Evolutionary conservation across 2,329 filamentous ascomycete genomes (phyloP).

Genomic region (Lecanicillium sp.): DNA sequence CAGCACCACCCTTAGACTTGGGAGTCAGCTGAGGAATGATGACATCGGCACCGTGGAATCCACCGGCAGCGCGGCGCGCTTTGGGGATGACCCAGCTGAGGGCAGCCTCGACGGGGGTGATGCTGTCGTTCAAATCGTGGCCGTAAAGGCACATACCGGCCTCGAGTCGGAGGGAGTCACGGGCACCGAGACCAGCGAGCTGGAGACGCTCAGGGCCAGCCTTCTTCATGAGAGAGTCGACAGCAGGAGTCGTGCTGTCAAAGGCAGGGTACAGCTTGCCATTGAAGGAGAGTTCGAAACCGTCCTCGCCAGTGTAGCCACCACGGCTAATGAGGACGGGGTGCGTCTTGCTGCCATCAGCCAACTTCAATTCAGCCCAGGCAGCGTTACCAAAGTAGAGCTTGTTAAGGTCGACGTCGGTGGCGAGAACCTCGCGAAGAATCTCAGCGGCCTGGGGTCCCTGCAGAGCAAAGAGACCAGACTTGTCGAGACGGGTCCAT

Average conservation of each 20-base stretch:
- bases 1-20: slow-evolving; percentile 61
- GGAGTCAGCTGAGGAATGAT: slow-evolving; percentile 71
- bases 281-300: slow-evolving; percentile 85
- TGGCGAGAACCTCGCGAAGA: slow-evolving; percentile 53
- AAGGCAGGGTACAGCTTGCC: slow-evolving; percentile 30
- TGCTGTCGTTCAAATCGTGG: slow-evolving; percentile 84
- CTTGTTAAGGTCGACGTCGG: slow-evolving; percentile 48
- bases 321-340: slow-evolving; percentile 66
- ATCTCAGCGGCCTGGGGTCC: slow-evolving; percentile 69
- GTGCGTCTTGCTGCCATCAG: slow-evolving; percentile 35
- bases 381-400: slow-evolving; percentile 77
- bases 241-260: slow-evolving; percentile 42
- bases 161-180: slow-evolving; percentile 87
- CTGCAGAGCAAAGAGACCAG: slow-evolving; percentile 81
- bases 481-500: slow-evolving; percentile 63
- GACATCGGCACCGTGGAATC: slow-evolving; percentile 77
- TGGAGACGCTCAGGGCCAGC: slow-evolving; percentile 56
- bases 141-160: slow-evolving; percentile 99
- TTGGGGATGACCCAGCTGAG: slow-evolving; percentile 77
- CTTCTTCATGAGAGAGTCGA: slow-evolving; percentile 59
- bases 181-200: slow-evolving; percentile 80
- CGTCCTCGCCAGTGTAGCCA: slow-evolving; percentile 96
- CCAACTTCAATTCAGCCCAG: slow-evolving; percentile 55
- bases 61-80: slow-evolving; percentile 55
- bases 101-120: slow-evolving; percentile 48